Base-by-base conservation (phyloP, 164 flowering plant genomes). In the Annona cherimola region DNA sequence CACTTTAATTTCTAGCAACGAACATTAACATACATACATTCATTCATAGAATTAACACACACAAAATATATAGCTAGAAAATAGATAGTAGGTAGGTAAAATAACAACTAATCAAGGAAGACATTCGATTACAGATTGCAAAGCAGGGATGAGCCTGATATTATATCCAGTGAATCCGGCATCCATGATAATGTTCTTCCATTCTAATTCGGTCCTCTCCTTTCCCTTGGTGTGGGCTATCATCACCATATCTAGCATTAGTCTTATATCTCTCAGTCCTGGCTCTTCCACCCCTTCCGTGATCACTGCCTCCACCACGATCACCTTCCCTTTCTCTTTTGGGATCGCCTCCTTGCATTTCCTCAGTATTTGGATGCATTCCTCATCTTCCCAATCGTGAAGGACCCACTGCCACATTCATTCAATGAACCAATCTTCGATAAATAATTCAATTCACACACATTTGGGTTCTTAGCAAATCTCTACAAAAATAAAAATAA, bases 351-450 rank as follows among this genome's bases (percentile, higher is more conserved):
- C 83, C 72, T 77, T 81, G 69, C 92, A 86, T 0, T 84, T 87
- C 46, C 65, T 83, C 69, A 90, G 70, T 12, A 89, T 86, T 1
- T 65, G 60, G 62, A 90, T 78, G 82, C 96, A 88, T 19, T 88
- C 85, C 0, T 89, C 86, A n/a, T 90, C 95, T 14, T 73, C 80
- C 95, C 95, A 90, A 19, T 89, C 90, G 50, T 88, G 94, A 54
- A 89, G 63, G 60, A 89, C 90, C 83, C 80, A 80, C 92, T 89
- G 59, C 68, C 8, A 64, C 41, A 44, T 8, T 19, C 35, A 61
- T 26, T 26, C 35, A 26, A 26, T 26, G 35, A 26, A 26, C 35
- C 35, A 26, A 26, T 26, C 35, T 26, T 26, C 35, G 35, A 26
- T 26, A 26, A 26, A 26, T 26, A 26, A 26, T 26, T 26, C 35